phyloP scores from a whole-genome alignment of 2,329 filamentous ascomycete genomes.

The Chaetomiaceae sp. region DNA sequence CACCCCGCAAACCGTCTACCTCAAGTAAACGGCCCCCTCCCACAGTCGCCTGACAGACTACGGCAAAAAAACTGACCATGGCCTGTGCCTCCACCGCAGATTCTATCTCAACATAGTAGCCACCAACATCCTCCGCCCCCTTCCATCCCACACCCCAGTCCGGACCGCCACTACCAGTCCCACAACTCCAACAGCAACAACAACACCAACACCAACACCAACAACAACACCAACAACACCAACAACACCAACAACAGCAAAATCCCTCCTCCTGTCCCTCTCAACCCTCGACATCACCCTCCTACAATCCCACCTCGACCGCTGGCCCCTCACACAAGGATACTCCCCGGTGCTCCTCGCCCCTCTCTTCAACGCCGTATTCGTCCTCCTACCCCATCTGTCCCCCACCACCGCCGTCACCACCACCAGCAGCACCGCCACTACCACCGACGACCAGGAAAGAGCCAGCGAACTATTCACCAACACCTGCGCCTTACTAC shows the following conservation, averaged over 20 bases:
- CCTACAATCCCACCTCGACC: neutral
- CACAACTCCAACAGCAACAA: too few relatives aligned
- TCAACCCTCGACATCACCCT: neutral
- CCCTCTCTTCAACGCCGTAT: neutral
- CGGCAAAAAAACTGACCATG: too few relatives aligned
- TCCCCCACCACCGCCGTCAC: too few relatives aligned
- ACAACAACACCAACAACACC: neutral
- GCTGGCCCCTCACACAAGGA: neutral
- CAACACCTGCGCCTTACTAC: neutral
- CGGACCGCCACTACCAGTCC: too few relatives aligned
- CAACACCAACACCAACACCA: neutral
- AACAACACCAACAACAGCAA: neutral
- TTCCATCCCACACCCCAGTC: neutral
- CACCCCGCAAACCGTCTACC: slow-evolving; percentile 1
- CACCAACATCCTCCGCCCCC: slow-evolving; percentile 13
- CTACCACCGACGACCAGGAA: too few relatives aligned
- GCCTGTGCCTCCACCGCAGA: too few relatives aligned
- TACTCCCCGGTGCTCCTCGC: neutral
- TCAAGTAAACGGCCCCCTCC: slow-evolving; percentile 5
- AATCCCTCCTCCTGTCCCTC: neutral
- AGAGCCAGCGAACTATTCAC: neutral
- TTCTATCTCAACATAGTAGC: slow-evolving; percentile 7
- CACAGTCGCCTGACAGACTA: too few relatives aligned
- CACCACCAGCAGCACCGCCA: too few relatives aligned
- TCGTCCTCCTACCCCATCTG: neutral